These are phyloP conservation scores for Adenanthera pavonina DNA, from an alignment of 306 rosid genomes.

Conservation along the genomic window DNA sequence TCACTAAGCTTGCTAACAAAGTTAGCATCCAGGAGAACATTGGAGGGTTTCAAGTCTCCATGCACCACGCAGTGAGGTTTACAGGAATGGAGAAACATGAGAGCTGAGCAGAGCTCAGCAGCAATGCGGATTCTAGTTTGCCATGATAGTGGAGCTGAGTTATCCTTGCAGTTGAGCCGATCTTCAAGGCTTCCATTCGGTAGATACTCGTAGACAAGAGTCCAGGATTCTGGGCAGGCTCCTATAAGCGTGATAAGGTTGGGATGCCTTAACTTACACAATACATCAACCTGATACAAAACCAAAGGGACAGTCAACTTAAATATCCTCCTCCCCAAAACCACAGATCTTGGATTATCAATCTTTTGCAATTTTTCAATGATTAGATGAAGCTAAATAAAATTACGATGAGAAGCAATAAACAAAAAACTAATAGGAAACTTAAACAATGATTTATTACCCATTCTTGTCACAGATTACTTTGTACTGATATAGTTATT, in stretches of 20 bases:
- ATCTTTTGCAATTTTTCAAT: neutral
- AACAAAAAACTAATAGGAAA: neutral
- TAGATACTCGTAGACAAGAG: conserved; percentile 81
- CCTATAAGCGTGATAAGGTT: conserved; percentile 86
- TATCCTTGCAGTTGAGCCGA: conserved; percentile 78
- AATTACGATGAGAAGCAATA: conserved; percentile 6
- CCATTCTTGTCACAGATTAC: neutral
- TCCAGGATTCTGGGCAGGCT: conserved; percentile 79
- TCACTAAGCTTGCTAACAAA: conserved; percentile 85
- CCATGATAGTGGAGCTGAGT: conserved; percentile 85
- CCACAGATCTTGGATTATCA: neutral
- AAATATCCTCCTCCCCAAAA: neutral
- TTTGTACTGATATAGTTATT: neutral
- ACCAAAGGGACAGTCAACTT: conserved; percentile 26
- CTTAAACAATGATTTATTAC: conserved; percentile 1
- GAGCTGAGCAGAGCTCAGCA: conserved; percentile 81
- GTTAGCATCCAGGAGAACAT: conserved; percentile 76
- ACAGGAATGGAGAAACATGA: conserved; percentile 80
- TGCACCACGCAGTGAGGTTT: conserved; percentile 84
- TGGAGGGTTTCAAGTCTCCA: conserved; percentile 90
- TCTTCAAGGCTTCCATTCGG: conserved; percentile 94
- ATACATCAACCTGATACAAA: conserved; percentile 75
- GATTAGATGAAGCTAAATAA: neutral
- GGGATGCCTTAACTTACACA: conserved; percentile 88
- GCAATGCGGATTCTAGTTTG: conserved; percentile 81